Evolutionary conservation across 345 rosid genomes (phyloP).

Genomic region (Alliaria petiolata): DNA sequence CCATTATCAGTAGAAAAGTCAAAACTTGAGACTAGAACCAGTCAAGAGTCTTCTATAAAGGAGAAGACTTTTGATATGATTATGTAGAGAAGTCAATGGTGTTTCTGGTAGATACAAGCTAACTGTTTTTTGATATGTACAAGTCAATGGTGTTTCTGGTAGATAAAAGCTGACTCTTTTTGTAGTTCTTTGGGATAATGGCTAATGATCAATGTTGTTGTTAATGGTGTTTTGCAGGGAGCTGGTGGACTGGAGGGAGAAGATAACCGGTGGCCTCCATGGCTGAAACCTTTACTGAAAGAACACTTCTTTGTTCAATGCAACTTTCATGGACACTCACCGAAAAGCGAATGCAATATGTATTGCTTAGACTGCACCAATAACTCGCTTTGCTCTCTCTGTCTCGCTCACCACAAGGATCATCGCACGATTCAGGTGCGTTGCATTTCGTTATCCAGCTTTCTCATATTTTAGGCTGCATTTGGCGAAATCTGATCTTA

Average conservation of each 20-base stretch:
- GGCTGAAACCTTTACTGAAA: constrained; percentile 69
- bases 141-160: too few species aligned
- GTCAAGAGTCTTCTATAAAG: constrained; percentile 6
- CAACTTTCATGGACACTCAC: constrained; percentile 63
- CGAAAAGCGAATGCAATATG: constrained; percentile 96
- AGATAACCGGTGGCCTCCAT: constrained; percentile 68
- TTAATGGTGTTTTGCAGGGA: constrained; percentile 30
- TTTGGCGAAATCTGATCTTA: neutral
- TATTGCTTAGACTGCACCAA: constrained; percentile 84
- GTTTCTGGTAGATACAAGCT: neutral
- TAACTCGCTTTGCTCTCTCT: constrained; percentile 71
- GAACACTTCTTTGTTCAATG: constrained; percentile 84
- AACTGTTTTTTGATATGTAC: too few species aligned
- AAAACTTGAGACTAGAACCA: neutral
- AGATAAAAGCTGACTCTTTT: too few species aligned
- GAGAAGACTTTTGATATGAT: constrained; percentile 13
- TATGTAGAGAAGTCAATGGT: constrained; percentile 8
- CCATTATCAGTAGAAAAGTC: neutral
- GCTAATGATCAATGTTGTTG: neutral
- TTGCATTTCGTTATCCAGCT: neutral
- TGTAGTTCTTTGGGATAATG: neutral
- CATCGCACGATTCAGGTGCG: constrained; percentile 80
- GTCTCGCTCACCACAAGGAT: constrained; percentile 62
- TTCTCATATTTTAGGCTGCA: neutral
- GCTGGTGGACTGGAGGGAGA: constrained; percentile 56